Percentiles rank a stretch among this genome's conserved stretches.
phyloP scores from a whole-genome alignment of 108 stramenopile genomes.

The Seminavis robusta region DNA sequence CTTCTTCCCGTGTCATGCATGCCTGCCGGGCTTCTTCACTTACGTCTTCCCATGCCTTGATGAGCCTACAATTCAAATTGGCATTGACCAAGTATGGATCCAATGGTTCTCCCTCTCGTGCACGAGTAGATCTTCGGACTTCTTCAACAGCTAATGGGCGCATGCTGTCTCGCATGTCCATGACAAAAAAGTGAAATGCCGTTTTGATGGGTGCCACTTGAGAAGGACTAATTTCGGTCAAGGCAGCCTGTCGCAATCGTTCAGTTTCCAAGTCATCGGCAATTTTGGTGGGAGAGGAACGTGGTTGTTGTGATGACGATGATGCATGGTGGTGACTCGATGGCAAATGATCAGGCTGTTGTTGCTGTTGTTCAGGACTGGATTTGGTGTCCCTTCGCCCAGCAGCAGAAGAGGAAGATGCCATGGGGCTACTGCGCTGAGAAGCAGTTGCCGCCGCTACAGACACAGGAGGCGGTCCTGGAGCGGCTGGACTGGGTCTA shows the following conservation, averaged over 20 bases:
- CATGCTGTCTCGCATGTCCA: slow-evolving; percentile 37
- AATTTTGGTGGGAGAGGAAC: too few species aligned
- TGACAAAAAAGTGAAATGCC: slow-evolving; percentile 82
- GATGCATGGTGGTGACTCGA: too few species aligned
- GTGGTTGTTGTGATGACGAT: too few species aligned
- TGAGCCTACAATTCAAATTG: slow-evolving; percentile 66
- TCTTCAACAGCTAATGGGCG: slow-evolving; percentile 40
- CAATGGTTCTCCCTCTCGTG: slow-evolving; percentile 17
- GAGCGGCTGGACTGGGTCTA: too few species aligned
- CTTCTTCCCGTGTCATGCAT: slow-evolving; percentile 72
- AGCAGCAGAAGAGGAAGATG: too few species aligned
- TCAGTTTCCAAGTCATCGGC: slow-evolving; percentile 30
- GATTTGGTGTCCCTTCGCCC: too few species aligned
- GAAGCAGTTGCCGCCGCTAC: too few species aligned
- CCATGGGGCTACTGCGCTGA: too few species aligned
- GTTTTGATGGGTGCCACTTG: slow-evolving; percentile 79
- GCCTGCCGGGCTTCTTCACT: slow-evolving; percentile 38
- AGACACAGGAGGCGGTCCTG: too few species aligned
- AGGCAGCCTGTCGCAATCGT: slow-evolving; percentile 32
- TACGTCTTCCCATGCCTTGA: slow-evolving; percentile 65
- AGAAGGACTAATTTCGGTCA: slow-evolving; percentile 25
- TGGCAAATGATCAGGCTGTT: too few species aligned
- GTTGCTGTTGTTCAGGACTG: too few species aligned
- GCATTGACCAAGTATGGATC: slow-evolving; percentile 59
- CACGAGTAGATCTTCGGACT: slow-evolving; percentile 23